Percentiles rank a stretch among this genome's conserved stretches.
Conservation (phyloP, 441 rosid species). For the Populus hybrid region DNA sequence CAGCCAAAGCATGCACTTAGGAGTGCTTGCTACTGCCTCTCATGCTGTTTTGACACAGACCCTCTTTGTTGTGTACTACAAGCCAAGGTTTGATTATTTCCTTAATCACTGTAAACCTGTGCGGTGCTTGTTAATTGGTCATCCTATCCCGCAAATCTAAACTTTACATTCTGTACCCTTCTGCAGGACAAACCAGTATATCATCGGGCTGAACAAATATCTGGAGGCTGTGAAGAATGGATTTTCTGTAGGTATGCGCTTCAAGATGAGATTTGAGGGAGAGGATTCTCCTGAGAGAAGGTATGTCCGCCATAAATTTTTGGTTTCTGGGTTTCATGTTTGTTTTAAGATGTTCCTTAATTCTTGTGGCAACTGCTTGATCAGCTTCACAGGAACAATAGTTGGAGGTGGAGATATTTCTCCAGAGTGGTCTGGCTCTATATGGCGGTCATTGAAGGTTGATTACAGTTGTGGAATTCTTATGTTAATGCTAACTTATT, state of each 20-base stretch:
- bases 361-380: constrained; percentile 9
- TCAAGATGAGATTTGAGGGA: constrained; percentile 96
- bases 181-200: constrained; percentile 80
- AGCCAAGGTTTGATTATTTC: constrained; percentile 61
- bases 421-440: constrained; percentile 66
- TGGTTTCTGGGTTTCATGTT: not conserved
- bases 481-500: constrained; percentile 12
- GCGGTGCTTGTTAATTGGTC: not conserved
- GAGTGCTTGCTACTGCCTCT: constrained; percentile 97
- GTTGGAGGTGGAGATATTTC: constrained; percentile 74
- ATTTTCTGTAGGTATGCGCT: constrained; percentile 73
- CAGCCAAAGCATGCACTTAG: constrained; percentile 96
- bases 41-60: constrained; percentile 79
- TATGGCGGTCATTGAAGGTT: constrained; percentile 92
- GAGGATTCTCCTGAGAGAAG: constrained; percentile 94
- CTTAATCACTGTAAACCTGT: not conserved
- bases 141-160: no score
- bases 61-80: constrained; percentile 79
- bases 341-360: constrained; percentile 11
- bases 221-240: constrained; percentile 54
- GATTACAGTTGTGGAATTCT: constrained; percentile 11
- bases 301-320: constrained; percentile 30
- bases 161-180: not conserved
- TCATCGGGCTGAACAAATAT: constrained; percentile 69
- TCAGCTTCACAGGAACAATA: constrained; percentile 78